Base-by-base conservation (phyloP, 2,329 filamentous ascomycete genomes). In the Mycosphaerelloides madeirae region DNA sequence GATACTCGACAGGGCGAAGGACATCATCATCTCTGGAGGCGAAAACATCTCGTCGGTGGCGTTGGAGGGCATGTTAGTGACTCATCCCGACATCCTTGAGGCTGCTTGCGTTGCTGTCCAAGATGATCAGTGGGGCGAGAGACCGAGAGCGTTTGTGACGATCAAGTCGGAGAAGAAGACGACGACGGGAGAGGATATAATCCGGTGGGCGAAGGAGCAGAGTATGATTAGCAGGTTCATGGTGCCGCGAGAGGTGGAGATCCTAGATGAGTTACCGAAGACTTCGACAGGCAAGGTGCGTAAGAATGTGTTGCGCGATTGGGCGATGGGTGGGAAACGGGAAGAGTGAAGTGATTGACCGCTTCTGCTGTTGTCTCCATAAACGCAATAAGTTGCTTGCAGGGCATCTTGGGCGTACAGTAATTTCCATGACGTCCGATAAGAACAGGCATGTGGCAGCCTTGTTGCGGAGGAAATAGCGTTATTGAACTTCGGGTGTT, bases 1-100 rank as follows among this genome's bases (percentile, higher is more conserved):
- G 71, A 95, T 98, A 52, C 73, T 94, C 46, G 93, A 98, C 68
- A 79, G 93, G 15, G 87, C 88, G 12, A 98, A 98, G 72, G 93
- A 98, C 63, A 96, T 98, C 41, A 98, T 98, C 60, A 98, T 98
- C 52, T 94, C 87, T 41, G 90, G 91, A 36, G 93, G 93, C 45
- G 93, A 98, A 67, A 98, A 98, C 65, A 97, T 98, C 50, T 95
- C 87, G 2, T 94, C 87, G 0, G 85, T 98, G 1, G 89, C 93
- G 0, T 77, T 98, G 3, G 93, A 98, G 68, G 81, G 83, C 48
- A 87, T 95, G 82, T 77, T 98, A 1, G 84, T 84, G 5, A 84
- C 87, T 38, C 93, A 98, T 64, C 88, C 90, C 0, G 81, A 87
- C 54, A 80, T 98, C 29, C 79, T 98, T 18, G 93, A 98, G 70